phyloP scores from a whole-genome alignment of 2,329 filamentous ascomycete genomes.

The Fusarium chlamydosporum region DNA sequence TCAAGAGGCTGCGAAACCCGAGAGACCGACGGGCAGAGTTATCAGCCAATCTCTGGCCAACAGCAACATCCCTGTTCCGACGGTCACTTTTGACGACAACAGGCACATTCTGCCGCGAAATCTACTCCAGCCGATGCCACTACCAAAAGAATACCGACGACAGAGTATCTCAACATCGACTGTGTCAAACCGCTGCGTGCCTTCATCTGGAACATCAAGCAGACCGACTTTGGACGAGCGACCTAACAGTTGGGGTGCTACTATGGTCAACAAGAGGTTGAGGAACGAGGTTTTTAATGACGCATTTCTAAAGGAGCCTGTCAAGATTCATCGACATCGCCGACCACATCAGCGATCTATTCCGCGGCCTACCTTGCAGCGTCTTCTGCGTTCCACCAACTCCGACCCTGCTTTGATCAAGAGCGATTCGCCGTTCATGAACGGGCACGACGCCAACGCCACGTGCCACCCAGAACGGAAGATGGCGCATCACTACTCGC shows the following conservation, averaged over 20 bases:
- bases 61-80: constrained; percentile 77
- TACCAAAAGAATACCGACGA: constrained; percentile 53
- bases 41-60: constrained; percentile 83
- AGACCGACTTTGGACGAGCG: constrained; percentile 66
- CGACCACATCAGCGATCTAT: constrained; percentile 77
- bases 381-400: constrained; percentile 61
- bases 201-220: constrained; percentile 22
- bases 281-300: constrained; percentile 94
- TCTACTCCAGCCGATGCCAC: constrained; percentile 75
- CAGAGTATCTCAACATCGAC: constrained; percentile 54
- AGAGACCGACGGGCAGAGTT: constrained; percentile 57
- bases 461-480: constrained; percentile 25
- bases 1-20: constrained; percentile 23
- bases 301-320: constrained; percentile 86
- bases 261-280: constrained; percentile 87
- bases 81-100: constrained; percentile 95
- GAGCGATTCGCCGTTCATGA: constrained; percentile 35
- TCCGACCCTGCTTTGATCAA: constrained; percentile 60
- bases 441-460: constrained; percentile 5
- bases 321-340: constrained; percentile 83
- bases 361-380: constrained; percentile 65
- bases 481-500: constrained; percentile 47
- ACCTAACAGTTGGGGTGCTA: constrained; percentile 86
- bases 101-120: constrained; percentile 91
- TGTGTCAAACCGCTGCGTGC: constrained; percentile 24